Percentiles rank a stretch among this genome's conserved stretches.
Evolutionary conservation across 345 rosid genomes (phyloP).

Genomic region (Excoecaria agallocha): DNA sequence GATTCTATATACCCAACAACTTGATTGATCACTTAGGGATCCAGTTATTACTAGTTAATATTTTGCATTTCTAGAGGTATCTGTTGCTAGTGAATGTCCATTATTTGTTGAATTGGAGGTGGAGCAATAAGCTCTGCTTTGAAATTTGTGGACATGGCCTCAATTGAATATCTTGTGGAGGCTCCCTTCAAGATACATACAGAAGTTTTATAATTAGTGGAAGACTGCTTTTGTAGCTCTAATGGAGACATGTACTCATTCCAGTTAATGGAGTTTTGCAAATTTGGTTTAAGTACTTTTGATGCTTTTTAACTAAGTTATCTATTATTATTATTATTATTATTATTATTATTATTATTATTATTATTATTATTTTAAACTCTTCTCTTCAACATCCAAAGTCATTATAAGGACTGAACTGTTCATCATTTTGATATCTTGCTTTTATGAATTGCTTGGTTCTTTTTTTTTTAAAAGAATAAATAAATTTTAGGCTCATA

Average conservation of each 20-base stretch:
- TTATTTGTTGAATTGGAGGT: not conserved
- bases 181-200: not conserved
- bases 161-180: not conserved
- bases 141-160: not conserved
- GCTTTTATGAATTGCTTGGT: not conserved
- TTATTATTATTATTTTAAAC: too few species aligned
- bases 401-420: not conserved
- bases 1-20: not conserved
- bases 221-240: not conserved
- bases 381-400: not conserved
- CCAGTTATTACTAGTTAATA: not conserved
- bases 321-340: too few species aligned
- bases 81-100: not conserved
- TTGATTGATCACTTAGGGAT: not conserved
- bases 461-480: not conserved
- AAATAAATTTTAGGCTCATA: not conserved
- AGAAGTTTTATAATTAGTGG: not conserved
- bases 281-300: not conserved
- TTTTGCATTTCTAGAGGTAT: not conserved
- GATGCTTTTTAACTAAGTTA: not conserved
- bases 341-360: too few species aligned
- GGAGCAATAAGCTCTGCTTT: not conserved
- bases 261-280: conserved; percentile 4
- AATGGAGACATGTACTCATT: not conserved
- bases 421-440: not conserved